phyloP scores from a whole-genome alignment of 2,329 filamentous ascomycete species.

The Diplodia seriata region DNA sequence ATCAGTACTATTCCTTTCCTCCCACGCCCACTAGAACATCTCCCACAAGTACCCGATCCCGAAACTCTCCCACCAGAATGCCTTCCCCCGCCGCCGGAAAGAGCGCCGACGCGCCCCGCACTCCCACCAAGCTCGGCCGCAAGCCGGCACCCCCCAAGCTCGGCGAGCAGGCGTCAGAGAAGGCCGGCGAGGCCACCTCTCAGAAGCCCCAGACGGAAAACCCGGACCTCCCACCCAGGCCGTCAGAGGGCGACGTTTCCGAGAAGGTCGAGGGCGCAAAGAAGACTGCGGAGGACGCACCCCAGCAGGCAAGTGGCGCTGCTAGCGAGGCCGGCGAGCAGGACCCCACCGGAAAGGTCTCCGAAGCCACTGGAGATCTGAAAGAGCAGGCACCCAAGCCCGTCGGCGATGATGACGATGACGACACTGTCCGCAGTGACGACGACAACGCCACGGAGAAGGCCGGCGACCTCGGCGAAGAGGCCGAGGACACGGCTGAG shows the following conservation, averaged over 20 bases:
- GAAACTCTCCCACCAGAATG: conserved; percentile 45
- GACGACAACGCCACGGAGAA: conserved; percentile 55
- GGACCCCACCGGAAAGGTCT: conserved; percentile 54
- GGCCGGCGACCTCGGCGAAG: conserved; percentile 47
- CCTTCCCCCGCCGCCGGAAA: conserved; percentile 61
- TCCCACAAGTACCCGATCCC: conserved; percentile 40
- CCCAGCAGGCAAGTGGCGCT: conserved; percentile 44
- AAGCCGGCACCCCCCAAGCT: conserved; percentile 54
- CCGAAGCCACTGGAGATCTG: conserved; percentile 54
- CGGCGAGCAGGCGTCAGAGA: conserved; percentile 42
- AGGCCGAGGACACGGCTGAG: conserved; percentile 43
- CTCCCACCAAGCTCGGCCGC: conserved; percentile 59
- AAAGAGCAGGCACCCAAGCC: conserved; percentile 56
- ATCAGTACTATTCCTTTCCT: conserved; percentile 61
- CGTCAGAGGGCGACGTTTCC: conserved; percentile 42
- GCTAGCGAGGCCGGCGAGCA: conserved; percentile 46
- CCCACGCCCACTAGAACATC: conserved; percentile 52
- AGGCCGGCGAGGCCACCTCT: conserved; percentile 13
- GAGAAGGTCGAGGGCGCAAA: conserved; percentile 43
- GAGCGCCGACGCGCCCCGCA: conserved; percentile 54
- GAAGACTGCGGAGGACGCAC: conserved; percentile 42
- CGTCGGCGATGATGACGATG: conserved; percentile 52
- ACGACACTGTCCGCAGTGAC: conserved; percentile 48
- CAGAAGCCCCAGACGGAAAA: conserved; percentile 45
- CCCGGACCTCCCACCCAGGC: conserved; percentile 43